Evolutionary conservation across 257 asterid genomes (phyloP), one percentile per base, ranked within the genome.

Genomic region (Marsdenia floribunda): DNA sequence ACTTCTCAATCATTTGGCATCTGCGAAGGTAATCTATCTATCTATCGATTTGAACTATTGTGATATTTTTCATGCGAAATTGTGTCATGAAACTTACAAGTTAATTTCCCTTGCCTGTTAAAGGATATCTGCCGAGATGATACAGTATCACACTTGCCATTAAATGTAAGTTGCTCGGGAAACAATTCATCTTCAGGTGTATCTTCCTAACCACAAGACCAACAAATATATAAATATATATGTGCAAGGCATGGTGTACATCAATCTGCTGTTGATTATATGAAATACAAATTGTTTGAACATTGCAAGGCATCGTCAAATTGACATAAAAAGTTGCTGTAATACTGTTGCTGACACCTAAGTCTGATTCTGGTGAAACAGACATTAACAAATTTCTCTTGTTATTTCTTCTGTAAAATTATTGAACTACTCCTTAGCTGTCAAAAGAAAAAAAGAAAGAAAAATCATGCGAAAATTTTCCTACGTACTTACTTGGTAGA

Each of bases 101-200:
- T 47, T 2, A 53, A 18, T 65, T 55, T 54, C 55, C 53, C 49
- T 53, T 18, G 0, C 66, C 13, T 70, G 76, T 75, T 85, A 91
- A 91, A 91, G 98, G 96, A 91, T 82, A 77, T 87, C 58, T 90
- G 90, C 83, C 83, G 87, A 81, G 96, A 89, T 40, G 92, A 88
- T n/a, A 87, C 94, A 3, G 52, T 82, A 55, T 87, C 94, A 58
- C 83, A 92, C 74, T 72, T 93, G 85, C 93, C 90, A 65, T 80
- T 90, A 54, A 94, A 93, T 77, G 80, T 83, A 73, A 85, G 95
- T 79, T 82, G 94, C 85, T 86, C 96, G 3, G 96, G 92, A 52
- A 91, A 91, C 81, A 91, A 83, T 83, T 90, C 91, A n/a, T 86
- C 96, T 42, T 88, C 97, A 0, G 96, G 92, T 49, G 83, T 91